phyloP scores from a whole-genome alignment of 2,329 filamentous ascomycete species.

The Penicillium expansum region DNA sequence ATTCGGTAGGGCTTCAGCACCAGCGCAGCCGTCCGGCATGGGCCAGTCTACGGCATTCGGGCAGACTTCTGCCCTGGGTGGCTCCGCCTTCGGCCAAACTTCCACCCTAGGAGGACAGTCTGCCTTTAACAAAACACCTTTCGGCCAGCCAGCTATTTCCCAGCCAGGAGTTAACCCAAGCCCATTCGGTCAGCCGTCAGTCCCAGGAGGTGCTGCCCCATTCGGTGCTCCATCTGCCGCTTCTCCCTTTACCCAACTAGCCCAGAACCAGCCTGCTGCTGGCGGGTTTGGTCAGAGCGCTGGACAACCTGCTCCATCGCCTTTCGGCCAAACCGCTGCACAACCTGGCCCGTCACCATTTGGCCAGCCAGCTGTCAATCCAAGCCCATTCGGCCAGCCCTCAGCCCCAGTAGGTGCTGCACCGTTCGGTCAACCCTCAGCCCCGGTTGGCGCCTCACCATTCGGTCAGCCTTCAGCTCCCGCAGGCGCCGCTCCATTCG shows the following conservation, averaged over 20 bases:
- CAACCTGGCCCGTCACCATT: constrained; percentile 29
- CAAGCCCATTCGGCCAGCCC: constrained; percentile 25
- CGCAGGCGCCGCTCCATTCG: constrained; percentile 28
- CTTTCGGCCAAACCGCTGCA: constrained; percentile 13
- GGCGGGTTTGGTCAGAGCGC: constrained; percentile 29
- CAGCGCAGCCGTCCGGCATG: constrained; percentile 18
- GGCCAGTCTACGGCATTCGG: constrained; percentile 18
- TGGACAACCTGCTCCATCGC: constrained; percentile 2
- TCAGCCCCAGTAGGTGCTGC: constrained; percentile 24
- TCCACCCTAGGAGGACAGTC: constrained; percentile 34
- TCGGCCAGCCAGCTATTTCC: constrained; percentile 22
- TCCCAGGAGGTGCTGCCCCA: constrained; percentile 21
- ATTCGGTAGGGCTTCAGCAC: constrained; percentile 22
- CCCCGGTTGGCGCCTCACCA: constrained; percentile 34
- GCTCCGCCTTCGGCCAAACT: constrained; percentile 15
- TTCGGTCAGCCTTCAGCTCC: constrained; percentile 37
- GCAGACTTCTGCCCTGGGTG: constrained; percentile 14
- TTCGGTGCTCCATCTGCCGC: constrained; percentile 39
- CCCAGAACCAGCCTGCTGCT: constrained; percentile 28
- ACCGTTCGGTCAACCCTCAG: constrained; percentile 30
- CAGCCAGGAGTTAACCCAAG: not conserved
- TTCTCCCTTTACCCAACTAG: constrained; percentile 47
- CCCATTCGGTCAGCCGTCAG: constrained; percentile 26
- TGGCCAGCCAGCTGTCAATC: constrained; percentile 37
- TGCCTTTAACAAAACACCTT: constrained; percentile 27